Percentiles rank a stretch among this genome's conserved stretches.
These are phyloP conservation scores for Fraxinus anomala DNA, from an alignment of 257 asterid genomes.

Conservation along the genomic window DNA sequence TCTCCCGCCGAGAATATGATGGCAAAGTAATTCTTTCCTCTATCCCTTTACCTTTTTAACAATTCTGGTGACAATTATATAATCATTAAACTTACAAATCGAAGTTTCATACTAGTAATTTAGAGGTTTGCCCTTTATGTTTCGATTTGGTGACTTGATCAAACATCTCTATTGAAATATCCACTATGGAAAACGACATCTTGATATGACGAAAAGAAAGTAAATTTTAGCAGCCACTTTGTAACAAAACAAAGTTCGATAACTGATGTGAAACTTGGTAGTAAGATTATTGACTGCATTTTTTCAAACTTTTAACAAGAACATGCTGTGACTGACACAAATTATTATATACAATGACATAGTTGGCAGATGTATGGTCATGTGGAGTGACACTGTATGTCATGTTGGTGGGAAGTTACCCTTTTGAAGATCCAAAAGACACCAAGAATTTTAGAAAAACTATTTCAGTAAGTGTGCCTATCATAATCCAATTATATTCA, in stretches of 20 bases:
- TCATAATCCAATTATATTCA: background rate
- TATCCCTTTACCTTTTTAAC: background rate
- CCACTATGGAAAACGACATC: background rate
- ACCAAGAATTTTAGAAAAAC: slow-evolving; percentile 72
- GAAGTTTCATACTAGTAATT: background rate
- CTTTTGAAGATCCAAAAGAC: slow-evolving; percentile 64
- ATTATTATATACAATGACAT: slow-evolving; percentile 7
- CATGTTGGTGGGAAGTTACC: slow-evolving; percentile 82
- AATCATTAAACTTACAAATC: background rate
- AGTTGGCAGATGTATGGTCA: slow-evolving; percentile 81
- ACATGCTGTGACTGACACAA: background rate
- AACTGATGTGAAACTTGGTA: no score
- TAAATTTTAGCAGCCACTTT: no score
- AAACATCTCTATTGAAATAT: background rate
- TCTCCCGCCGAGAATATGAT: slow-evolving; percentile 39
- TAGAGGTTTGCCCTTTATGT: background rate
- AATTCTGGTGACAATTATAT: background rate
- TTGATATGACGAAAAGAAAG: no score
- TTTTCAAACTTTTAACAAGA: background rate
- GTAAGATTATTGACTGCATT: background rate
- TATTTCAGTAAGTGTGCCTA: slow-evolving; percentile 39
- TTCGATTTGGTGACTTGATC: no score
- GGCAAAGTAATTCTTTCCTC: slow-evolving; percentile 31
- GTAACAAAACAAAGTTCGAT: no score
- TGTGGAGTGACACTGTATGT: slow-evolving; percentile 76